A percentile compares a stretch with the other conserved stretches of the same genome.
phyloP scores from a whole-genome alignment of 2,329 filamentous ascomycete species.

The Neonectria magnoliae region DNA sequence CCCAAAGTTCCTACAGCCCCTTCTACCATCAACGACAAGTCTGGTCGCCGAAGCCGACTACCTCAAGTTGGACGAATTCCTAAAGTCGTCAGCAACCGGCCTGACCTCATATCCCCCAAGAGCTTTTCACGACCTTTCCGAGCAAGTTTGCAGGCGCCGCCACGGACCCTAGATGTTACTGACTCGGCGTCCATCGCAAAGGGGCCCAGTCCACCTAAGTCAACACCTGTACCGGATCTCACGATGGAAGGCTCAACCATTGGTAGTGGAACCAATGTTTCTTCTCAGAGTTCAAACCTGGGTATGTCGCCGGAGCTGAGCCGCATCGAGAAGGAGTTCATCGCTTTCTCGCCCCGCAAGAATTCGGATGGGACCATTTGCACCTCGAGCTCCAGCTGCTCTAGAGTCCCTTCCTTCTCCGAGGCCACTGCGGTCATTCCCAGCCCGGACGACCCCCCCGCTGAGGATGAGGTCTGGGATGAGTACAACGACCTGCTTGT shows the following conservation, averaged over 20 bases:
- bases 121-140: constrained; percentile 89
- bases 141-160: constrained; percentile 56
- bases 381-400: constrained; percentile 70
- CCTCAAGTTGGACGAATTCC: constrained; percentile 89
- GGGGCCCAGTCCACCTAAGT: constrained; percentile 56
- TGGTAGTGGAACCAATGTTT: constrained; percentile 45
- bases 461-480: constrained; percentile 91
- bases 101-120: constrained; percentile 74
- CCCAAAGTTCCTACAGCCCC: constrained; percentile 8
- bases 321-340: constrained; percentile 67
- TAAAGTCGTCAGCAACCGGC: constrained; percentile 76
- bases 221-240: constrained; percentile 51
- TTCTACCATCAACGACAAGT: constrained; percentile 10
- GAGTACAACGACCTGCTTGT: constrained; percentile 92
- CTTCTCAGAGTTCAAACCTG: constrained; percentile 44
- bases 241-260: constrained; percentile 49
- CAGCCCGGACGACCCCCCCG: constrained; percentile 67
- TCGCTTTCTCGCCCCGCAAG: constrained; percentile 78
- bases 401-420: constrained; percentile 67
- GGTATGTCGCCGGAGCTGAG: constrained; percentile 45
- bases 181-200: constrained; percentile 57
- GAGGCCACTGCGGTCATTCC: constrained; percentile 75
- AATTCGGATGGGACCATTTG: constrained; percentile 69
- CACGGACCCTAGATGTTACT: constrained; percentile 42
- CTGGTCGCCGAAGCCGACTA: constrained; percentile 65